Evolutionary conservation across 2,329 filamentous ascomycete species (phyloP), one percentile per base, ranked within the genome.

Genomic region (Phialemoniopsis sp.): DNA sequence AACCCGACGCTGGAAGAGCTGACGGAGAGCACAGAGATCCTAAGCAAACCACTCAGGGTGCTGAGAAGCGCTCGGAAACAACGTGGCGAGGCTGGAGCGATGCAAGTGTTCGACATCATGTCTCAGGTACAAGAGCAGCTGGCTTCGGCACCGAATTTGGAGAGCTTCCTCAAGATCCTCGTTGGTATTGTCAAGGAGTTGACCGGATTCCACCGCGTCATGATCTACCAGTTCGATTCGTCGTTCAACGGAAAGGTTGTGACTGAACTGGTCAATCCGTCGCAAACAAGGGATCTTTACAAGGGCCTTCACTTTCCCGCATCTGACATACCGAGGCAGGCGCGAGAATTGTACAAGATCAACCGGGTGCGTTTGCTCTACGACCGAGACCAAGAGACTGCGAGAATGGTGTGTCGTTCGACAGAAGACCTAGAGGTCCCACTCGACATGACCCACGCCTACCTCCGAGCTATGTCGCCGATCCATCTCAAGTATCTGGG

Each of bases 81-180:
- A 36, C 79, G 80, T 48, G 87, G 86, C 6, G 87, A 93, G 53
- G 85, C 87, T 34, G 85, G 85, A 5, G 86, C 86, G 0, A 93
- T 93, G 82, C 85, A 94, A 51, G 86, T 93, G 2, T 94, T 94
- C 60, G 89, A 89, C 59, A 89, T 95, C 47, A 87, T 95, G 78
- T 88, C 86, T 2, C 89, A 95, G 56, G 85, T 95, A 1, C 89
- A 95, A 56, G 88, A 95, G 51, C 89, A 95, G 57, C 68, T 95
- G 12, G 78, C 86, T 5, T 76, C 80, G 18, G 87, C 89, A 2
- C 70, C 80, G 1, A 82, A 75, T 43, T 66, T 95, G 1, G 81
- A 89, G 1, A 70, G 60, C 1, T 88, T 95, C 43, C 66, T 95
- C 29, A 91, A 93, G 51, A 82, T 90, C 6, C 63, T 93, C 4